Base-by-base conservation (phyloP, 768 basidiomycete species). In the Mycena crocata region DNA sequence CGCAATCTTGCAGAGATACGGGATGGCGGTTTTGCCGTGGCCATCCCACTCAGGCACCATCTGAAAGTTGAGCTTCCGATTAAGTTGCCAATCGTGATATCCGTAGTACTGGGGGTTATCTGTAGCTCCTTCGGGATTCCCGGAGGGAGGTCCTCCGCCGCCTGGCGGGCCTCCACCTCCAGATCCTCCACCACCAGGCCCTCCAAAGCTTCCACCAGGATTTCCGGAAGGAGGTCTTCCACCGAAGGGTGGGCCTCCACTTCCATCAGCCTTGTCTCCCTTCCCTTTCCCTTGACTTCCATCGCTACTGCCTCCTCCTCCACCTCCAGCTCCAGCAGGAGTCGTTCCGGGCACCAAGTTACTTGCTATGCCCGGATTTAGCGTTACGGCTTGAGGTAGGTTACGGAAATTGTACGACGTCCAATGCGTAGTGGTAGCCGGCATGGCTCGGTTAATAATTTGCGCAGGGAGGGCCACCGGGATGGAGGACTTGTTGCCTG, bases 21-120 rank as follows among this genome's bases (percentile, higher is more conserved):
- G 1, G n/a, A 64, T 50, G 3, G 37, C 55, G 0, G 46, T 49
- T 21, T 45, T 40, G 2, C 55, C 56, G 17, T 49, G 54, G 1
- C 63, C 56, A 19, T 56, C 56, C 63, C 63, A 56, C 23, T 48
- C 62, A 1, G 62, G 62, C 0, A 63, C 62, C 3, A 37, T 19
- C 0, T 23, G 2, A 1, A 55, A 14, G n/a, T 48, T 34, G 3
- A 62, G 26, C 34, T 62, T 62, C 9, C 52, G 24, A 39, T 62
- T 55, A 2, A 62, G 1, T 19, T 62, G 62, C 62, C 62, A 62
- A 3, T 54, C 51, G 7, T 13, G 30, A 15, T 5, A 9, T 0
- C 40, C 30, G 19, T 26, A 6, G 3, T 6, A 23, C 5, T 21
- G 42, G 5, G 21, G 21, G n/a, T 28, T 17, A 9, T 35, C 57